Conservation (phyloP, 441 rosid species). For the Populus hybrid region DNA sequence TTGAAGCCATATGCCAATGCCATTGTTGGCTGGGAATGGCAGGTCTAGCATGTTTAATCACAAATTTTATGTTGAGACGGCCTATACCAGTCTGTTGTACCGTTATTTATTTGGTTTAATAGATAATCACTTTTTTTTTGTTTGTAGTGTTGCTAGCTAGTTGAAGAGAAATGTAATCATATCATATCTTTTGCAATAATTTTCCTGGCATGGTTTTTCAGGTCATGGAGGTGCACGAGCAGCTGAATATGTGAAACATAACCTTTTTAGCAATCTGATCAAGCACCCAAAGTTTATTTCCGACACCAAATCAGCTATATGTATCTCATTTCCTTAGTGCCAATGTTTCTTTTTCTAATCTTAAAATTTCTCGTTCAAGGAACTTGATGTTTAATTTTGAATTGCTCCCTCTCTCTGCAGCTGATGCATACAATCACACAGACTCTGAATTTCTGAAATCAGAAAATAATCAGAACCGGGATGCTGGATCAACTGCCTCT, state of each 20-base stretch:
- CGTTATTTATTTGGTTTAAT: conserved; percentile 13
- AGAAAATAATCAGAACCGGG: conserved; percentile 84
- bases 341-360: neutral
- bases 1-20: conserved; percentile 21
- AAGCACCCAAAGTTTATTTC: conserved; percentile 95
- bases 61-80: conserved; percentile 10
- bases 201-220: conserved; percentile 28
- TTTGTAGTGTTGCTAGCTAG: neutral
- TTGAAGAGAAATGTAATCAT: neutral
- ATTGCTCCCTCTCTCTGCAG: conserved; percentile 35
- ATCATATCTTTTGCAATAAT: neutral
- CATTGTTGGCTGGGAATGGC: conserved; percentile 21
- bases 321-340: conserved; percentile 31
- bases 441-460: conserved; percentile 90
- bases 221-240: conserved; percentile 99
- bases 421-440: conserved; percentile 89
- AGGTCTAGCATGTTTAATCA: conserved; percentile 15
- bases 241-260: conserved; percentile 94
- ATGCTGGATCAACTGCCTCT: conserved; percentile 99
- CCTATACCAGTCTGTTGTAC: conserved; percentile 13
- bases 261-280: conserved; percentile 93
- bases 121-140: neutral
- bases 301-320: conserved; percentile 91
- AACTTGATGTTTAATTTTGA: conserved; percentile 11
- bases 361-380: neutral